phyloP scores from a whole-genome alignment of 768 basidiomycete species.

The Boletellus sp. region DNA sequence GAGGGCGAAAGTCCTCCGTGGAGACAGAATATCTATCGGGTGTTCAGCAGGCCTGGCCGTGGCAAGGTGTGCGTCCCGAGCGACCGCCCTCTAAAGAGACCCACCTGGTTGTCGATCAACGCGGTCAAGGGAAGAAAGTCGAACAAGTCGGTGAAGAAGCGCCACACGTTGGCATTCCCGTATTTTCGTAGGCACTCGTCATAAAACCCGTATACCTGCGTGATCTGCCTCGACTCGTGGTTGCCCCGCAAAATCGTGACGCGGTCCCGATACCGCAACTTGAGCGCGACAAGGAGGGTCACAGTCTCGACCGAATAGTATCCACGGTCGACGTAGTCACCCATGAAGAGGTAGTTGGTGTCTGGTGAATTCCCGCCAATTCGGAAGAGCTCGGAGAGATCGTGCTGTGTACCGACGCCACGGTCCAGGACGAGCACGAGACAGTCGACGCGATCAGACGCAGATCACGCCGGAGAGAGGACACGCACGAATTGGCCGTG shows the following conservation, averaged over 20 bases:
- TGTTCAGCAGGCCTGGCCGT: constrained; percentile 5
- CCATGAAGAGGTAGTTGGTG: constrained; percentile 99
- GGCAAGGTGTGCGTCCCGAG: not conserved
- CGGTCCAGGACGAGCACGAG: constrained; percentile 7
- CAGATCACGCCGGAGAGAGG: constrained; percentile 17
- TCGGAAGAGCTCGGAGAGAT: constrained; percentile 97
- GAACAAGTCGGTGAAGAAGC: constrained; percentile 97
- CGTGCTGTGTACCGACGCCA: constrained; percentile 61
- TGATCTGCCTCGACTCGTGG: constrained; percentile 99
- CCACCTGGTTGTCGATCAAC: constrained; percentile 96
- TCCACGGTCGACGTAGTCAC: constrained; percentile 98
- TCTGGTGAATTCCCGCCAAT: constrained; percentile 99
- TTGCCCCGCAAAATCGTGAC: constrained; percentile 98
- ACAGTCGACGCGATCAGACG: constrained; percentile 21
- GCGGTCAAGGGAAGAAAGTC: constrained; percentile 97
- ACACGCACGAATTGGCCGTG: constrained; percentile 98
- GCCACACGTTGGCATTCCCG: constrained; percentile 99
- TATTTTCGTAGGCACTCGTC: constrained; percentile 99
- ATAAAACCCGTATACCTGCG: constrained; percentile 99
- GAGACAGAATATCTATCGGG: constrained; percentile 88
- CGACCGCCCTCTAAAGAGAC: constrained; percentile 33
- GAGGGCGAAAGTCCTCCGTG: constrained; percentile 98
- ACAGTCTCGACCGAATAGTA: constrained; percentile 99
- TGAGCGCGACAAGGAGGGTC: constrained; percentile 93
- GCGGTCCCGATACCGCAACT: constrained; percentile 95